Conservation (phyloP, 2,329 filamentous ascomycete species). For the Cytospora piceae region DNA sequence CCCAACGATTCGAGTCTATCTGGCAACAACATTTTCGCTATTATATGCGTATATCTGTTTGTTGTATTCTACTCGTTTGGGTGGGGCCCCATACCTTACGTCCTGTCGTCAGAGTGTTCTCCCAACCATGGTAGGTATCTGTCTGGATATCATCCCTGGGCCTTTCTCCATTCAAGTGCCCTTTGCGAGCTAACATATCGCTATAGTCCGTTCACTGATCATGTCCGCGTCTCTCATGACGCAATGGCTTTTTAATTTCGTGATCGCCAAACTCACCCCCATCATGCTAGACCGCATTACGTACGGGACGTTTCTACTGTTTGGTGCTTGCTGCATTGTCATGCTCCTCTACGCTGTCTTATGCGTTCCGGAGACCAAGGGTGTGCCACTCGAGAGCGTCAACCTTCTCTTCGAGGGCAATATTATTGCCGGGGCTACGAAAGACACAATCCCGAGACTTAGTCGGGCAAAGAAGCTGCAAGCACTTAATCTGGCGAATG, state of each 20-base stretch:
- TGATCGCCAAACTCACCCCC: conserved; percentile 45
- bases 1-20: conserved; percentile 38
- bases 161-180: not conserved
- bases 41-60: conserved; percentile 51
- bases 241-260: conserved; percentile 45
- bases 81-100: conserved; percentile 37
- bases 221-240: conserved; percentile 34
- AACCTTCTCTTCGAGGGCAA: conserved; percentile 27
- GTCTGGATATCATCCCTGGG: too few species aligned
- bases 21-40: conserved; percentile 50
- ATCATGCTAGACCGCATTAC: conserved; percentile 47
- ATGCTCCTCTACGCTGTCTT: conserved; percentile 53
- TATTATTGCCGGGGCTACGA: conserved; percentile 28
- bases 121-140: conserved; percentile 31
- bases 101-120: conserved; percentile 35
- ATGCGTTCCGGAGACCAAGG: conserved; percentile 57
- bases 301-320: conserved; percentile 59
- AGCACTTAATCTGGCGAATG: conserved; percentile 8
- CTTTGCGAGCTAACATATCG: not conserved
- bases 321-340: conserved; percentile 50
- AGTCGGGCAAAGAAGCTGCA: conserved; percentile 23
- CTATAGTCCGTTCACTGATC: conserved; percentile 33
- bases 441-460: conserved; percentile 23
- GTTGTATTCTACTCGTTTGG: conserved; percentile 41
- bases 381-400: conserved; percentile 48